Conservation (phyloP, 345 rosid genomes). For the rapeseed (Brassica napus) region Da-Ae NC_063452.1:5040501-5041000, state of each 20-base stretch:
- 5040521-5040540: background rate
- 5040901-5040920: background rate
- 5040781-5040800: background rate
- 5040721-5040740: background rate
- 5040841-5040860: background rate
- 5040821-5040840: background rate
- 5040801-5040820: background rate
- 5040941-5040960: background rate
- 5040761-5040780: background rate
- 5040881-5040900: background rate
- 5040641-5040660: background rate
- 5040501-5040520: background rate
- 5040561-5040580: constrained; percentile 16
- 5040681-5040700: background rate
- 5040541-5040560: background rate
- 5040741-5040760: background rate
- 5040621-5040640: background rate
- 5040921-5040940: background rate
- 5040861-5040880: background rate
- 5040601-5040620: background rate
- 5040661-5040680: background rate
- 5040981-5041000: background rate
- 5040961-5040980: background rate
- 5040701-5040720: background rate
- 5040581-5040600: background rate